Evolutionary conservation across 331 rosid genomes (phyloP), one percentile per base, ranked within the genome.

Genomic region (Cucumis variabilis): DNA sequence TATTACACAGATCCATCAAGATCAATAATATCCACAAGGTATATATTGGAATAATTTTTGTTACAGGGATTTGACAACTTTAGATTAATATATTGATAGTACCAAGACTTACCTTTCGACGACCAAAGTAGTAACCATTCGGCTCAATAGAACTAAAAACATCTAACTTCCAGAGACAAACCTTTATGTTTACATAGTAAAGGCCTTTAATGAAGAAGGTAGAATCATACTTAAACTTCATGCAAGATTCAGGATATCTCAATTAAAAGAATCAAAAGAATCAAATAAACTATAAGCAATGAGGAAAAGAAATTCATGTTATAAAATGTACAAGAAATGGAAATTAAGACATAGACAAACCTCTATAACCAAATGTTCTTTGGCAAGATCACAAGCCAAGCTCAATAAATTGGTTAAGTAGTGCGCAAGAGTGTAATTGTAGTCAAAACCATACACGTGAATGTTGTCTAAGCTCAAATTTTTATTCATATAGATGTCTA

Each of bases 351-450:
- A 11, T 17, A 83, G 83, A 87, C 94, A 87, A 80, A 95, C 99
- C 97, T 94, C 99, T 16, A 93, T 92, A 65, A 97, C 98, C 95
- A 97, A 75, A 72, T 93, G 94, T 88, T 93, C 93, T 90, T 94
- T 97, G 20, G 99, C 99, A 87, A 95, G 94, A 90, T 97, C 98
- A 88, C 94, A 97, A 67, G 95, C 95, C 93, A 97, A 90, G 94
- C 92, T 93, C 92, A 95, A 98, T 71, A 97, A 91, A 89, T 94
- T 70, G 11, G 95, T 24, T 1, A 97, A 95, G 94, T 97, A 97
- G 93, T 94, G 99, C 9, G 97, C 98, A 89, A 97, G 88, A 4
- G 99, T 97, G 94, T 95, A 97, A 90, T 96, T 98, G 33, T 96
- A 96, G 88, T 96, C 99, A 28, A 96, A 96, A 44, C 99, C 99